These are phyloP conservation scores for Abrus pulchellus DNA, from an alignment of 306 rosid genomes.

Conservation along the genomic window DNA sequence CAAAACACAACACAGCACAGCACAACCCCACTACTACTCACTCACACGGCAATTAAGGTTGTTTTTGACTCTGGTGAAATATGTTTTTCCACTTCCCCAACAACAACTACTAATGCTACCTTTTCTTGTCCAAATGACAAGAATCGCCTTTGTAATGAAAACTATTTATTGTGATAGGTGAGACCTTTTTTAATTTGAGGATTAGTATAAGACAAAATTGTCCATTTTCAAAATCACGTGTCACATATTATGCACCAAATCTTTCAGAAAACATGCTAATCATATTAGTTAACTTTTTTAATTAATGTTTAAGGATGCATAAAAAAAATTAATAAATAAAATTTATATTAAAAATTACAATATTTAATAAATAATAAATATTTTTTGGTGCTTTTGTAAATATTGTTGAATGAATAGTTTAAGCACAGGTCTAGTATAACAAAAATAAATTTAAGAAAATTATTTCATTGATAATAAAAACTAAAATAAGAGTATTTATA, in stretches of 20 bases:
- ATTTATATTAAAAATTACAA: too few relatives aligned
- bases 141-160: conserved; percentile 19
- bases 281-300: neutral
- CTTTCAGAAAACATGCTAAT: neutral
- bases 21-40: conserved; percentile 25
- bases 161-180: neutral
- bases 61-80: conserved; percentile 44
- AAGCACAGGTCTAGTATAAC: too few relatives aligned
- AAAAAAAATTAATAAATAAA: too few relatives aligned
- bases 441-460: too few relatives aligned
- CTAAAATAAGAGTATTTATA: too few relatives aligned
- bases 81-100: neutral
- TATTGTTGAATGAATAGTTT: too few relatives aligned
- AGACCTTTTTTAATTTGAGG: neutral
- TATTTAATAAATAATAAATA: too few relatives aligned
- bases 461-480: too few relatives aligned
- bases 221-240: neutral
- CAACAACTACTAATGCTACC: neutral
- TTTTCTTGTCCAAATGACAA: conserved; percentile 35
- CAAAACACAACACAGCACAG: neutral
- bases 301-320: too few relatives aligned
- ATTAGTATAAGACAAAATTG: neutral
- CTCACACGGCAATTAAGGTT: neutral
- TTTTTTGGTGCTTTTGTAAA: too few relatives aligned
- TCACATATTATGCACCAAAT: neutral